phyloP scores from a whole-genome alignment of 202 grass and related monocot genomes.

The Elaeis oleifera region DNA sequence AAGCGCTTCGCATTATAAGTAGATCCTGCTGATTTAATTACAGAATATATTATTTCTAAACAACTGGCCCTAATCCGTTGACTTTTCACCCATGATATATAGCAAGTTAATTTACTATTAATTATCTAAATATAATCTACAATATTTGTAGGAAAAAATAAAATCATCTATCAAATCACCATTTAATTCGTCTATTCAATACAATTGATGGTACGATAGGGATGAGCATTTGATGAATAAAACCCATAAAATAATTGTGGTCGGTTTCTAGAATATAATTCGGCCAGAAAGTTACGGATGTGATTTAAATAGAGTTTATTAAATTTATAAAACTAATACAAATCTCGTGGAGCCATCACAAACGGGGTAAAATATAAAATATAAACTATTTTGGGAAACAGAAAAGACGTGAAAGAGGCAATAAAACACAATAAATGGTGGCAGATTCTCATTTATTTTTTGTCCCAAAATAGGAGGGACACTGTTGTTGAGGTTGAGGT shows the following conservation, averaged over 20 bases:
- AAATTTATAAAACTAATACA: no score
- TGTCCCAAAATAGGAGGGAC: slow-evolving; percentile 23
- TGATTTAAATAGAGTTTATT: neutral
- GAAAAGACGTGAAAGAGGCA: slow-evolving; percentile 20
- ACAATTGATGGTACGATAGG: no score
- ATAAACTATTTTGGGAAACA: no score
- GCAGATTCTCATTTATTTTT: slow-evolving; percentile 39
- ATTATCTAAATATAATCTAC: no score
- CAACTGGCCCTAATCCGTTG: neutral
- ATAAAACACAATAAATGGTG: slow-evolving; percentile 30
- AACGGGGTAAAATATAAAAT: no score
- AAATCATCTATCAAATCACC: no score
- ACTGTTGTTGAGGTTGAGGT: slow-evolving; percentile 35
- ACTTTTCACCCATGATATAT: neutral
- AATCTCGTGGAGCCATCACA: no score
- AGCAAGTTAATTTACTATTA: no score
- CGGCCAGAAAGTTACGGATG: slow-evolving; percentile 19
- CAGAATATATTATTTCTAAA: neutral
- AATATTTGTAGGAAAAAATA: no score
- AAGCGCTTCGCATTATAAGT: slow-evolving; percentile 49
- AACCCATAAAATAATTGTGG: no score
- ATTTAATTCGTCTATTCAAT: no score
- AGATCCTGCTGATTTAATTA: slow-evolving; percentile 33
- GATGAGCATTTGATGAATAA: no score
- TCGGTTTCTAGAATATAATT: neutral